Evolutionary conservation across 2,329 filamentous ascomycete species (phyloP).

Genomic region (Aspergillus unguis): DNA sequence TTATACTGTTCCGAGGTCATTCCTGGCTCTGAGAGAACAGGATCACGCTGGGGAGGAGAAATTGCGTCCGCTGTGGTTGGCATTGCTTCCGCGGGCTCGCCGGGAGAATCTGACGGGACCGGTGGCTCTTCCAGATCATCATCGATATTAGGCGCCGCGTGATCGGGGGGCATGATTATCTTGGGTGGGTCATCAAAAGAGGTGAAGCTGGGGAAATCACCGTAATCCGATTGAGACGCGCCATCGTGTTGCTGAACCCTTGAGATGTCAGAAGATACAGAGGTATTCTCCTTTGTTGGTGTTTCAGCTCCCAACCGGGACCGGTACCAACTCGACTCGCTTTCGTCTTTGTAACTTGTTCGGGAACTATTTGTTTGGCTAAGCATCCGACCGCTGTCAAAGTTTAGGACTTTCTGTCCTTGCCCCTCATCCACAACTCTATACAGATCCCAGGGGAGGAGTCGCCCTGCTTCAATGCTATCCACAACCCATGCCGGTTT

Average conservation of each 20-base stretch:
- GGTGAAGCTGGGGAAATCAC: slow-evolving; percentile 36
- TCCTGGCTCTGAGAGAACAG: slow-evolving; percentile 34
- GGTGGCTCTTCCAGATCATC: background rate
- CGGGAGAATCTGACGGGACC: background rate
- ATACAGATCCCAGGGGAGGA: slow-evolving; percentile 84
- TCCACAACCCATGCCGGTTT: slow-evolving; percentile 94
- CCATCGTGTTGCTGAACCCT: slow-evolving; percentile 24
- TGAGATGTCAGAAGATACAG: background rate
- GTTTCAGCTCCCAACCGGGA: slow-evolving; percentile 57
- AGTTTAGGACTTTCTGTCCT: slow-evolving; percentile 72
- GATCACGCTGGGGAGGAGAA: slow-evolving; percentile 20
- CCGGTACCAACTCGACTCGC: slow-evolving; percentile 77
- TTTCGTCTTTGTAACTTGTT: slow-evolving; percentile 75
- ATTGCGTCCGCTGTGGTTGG: slow-evolving; percentile 6
- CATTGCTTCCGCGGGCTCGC: background rate
- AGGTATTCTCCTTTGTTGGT: background rate
- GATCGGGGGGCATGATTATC: background rate
- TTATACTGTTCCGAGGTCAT: slow-evolving; percentile 94
- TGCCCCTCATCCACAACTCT: slow-evolving; percentile 80
- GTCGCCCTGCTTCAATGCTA: slow-evolving; percentile 73
- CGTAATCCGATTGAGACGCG: slow-evolving; percentile 44
- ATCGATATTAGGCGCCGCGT: background rate
- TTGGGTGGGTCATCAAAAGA: slow-evolving; percentile 17
- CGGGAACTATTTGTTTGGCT: slow-evolving; percentile 62
- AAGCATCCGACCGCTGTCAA: slow-evolving; percentile 61